Conservation (phyloP, 495 filamentous ascomycete species). For the Talaromyces ruber region DNA sequence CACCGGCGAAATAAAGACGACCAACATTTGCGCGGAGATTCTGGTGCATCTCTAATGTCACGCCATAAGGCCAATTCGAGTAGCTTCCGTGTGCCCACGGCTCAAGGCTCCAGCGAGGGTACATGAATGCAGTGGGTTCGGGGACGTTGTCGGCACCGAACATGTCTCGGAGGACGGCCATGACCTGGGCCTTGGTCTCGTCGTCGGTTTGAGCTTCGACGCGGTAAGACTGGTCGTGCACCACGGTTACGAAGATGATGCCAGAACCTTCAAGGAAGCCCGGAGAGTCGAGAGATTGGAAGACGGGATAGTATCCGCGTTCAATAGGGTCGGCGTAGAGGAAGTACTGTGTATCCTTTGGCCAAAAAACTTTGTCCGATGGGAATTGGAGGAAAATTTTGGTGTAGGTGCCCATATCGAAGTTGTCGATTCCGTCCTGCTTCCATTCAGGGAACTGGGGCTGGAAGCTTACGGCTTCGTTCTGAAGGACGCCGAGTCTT, state of each 20-base stretch:
- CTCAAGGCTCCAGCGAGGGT: slow-evolving; percentile 59
- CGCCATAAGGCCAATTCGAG: slow-evolving; percentile 63
- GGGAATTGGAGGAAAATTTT: slow-evolving; percentile 71
- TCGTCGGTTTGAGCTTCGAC: slow-evolving; percentile 57
- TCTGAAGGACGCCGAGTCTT: slow-evolving; percentile 58
- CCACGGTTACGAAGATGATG: slow-evolving; percentile 66
- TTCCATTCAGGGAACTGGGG: slow-evolving; percentile 63
- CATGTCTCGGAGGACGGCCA: slow-evolving; percentile 58
- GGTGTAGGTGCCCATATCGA: slow-evolving; percentile 69
- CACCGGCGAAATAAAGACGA: slow-evolving; percentile 62
- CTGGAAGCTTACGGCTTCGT: slow-evolving; percentile 49
- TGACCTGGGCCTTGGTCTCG: slow-evolving; percentile 49
- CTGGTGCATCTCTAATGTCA: slow-evolving; percentile 60
- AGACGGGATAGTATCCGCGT: slow-evolving; percentile 64
- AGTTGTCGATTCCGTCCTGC: slow-evolving; percentile 51
- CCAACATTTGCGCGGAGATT: slow-evolving; percentile 63
- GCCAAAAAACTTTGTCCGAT: slow-evolving; percentile 60
- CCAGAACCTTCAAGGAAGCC: slow-evolving; percentile 56
- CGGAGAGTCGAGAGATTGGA: slow-evolving; percentile 52
- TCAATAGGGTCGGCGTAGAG: slow-evolving; percentile 57
- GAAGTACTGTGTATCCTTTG: slow-evolving; percentile 55
- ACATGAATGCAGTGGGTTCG: slow-evolving; percentile 60
- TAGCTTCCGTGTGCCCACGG: slow-evolving; percentile 65
- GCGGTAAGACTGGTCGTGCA: slow-evolving; percentile 48
- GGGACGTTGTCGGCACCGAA: slow-evolving; percentile 52